Evolutionary conservation across 345 rosid species (phyloP).

Genomic region (Acer saccharum): DNA sequence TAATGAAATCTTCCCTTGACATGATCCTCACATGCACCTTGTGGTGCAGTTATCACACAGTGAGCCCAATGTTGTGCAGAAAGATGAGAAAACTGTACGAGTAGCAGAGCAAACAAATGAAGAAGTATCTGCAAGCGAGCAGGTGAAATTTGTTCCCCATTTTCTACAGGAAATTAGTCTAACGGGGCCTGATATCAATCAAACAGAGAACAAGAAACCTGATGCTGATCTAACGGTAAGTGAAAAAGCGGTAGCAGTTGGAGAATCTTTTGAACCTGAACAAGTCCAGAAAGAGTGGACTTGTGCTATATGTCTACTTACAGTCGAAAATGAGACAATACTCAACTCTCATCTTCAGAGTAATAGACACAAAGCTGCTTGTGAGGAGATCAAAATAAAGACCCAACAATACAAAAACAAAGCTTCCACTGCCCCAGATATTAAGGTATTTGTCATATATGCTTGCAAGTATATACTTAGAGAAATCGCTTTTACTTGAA

Average conservation of each 20-base stretch:
- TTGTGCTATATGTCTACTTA: slow-evolving; percentile 34
- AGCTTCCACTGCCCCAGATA: neutral
- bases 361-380: slow-evolving; percentile 21
- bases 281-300: slow-evolving; percentile 33
- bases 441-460: neutral
- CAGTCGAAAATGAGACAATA: slow-evolving; percentile 13
- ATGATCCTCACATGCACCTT: neutral
- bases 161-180: slow-evolving; percentile 14
- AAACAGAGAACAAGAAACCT: slow-evolving; percentile 1
- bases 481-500: too few species aligned
- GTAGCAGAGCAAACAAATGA: slow-evolving; percentile 14
- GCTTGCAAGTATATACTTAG: neutral
- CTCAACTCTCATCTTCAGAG: slow-evolving; percentile 33
- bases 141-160: slow-evolving; percentile 13
- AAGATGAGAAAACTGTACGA: slow-evolving; percentile 18
- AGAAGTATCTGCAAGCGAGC: slow-evolving; percentile 10
- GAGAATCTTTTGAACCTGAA: neutral
- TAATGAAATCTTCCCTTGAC: neutral
- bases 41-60: slow-evolving; percentile 8
- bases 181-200: neutral
- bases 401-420: slow-evolving; percentile 10
- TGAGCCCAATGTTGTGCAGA: slow-evolving; percentile 12
- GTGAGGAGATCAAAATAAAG: slow-evolving; percentile 19
- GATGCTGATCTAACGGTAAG: neutral
- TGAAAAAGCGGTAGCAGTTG: too few species aligned